Conservation (phyloP, 2,329 filamentous ascomycete species). For the Xylariaceae sp. region DNA sequence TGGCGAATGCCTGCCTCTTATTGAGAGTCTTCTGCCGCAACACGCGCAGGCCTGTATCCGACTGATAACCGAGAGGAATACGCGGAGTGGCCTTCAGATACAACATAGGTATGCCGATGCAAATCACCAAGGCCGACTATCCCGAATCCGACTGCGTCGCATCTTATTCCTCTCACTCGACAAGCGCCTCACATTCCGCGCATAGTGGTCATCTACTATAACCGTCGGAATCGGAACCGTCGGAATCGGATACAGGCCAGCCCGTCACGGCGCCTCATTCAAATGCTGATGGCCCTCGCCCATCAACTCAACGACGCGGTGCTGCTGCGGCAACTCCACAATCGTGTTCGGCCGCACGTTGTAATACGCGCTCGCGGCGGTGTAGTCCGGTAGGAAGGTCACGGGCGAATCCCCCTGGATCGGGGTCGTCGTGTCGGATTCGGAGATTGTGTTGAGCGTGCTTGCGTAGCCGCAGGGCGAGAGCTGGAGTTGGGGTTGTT, state of each 20-base stretch:
- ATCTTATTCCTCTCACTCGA: too few relatives aligned
- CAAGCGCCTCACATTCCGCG: too few relatives aligned
- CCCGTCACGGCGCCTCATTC: constrained; percentile 21
- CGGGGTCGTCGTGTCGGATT: background rate
- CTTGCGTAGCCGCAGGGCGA: background rate
- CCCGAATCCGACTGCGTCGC: too few relatives aligned
- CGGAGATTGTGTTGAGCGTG: background rate
- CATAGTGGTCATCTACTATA: background rate
- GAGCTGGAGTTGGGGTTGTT: background rate
- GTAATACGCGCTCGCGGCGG: background rate
- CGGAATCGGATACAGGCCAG: background rate
- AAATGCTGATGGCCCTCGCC: constrained; percentile 32
- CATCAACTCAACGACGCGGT: constrained; percentile 33
- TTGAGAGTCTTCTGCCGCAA: background rate
- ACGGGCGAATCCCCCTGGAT: constrained; percentile 1
- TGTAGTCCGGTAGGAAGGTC: constrained; percentile 12
- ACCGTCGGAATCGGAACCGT: too few relatives aligned
- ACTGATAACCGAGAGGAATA: too few relatives aligned
- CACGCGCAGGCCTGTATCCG: background rate
- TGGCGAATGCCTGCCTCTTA: background rate
- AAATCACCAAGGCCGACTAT: too few relatives aligned
- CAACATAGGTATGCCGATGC: too few relatives aligned
- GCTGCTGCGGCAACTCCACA: constrained; percentile 33
- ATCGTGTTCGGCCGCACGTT: constrained; percentile 14
- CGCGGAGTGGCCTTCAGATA: too few relatives aligned